Evolutionary conservation across 768 basidiomycete species (phyloP).

Genomic region (Agrocybe pediades): DNA sequence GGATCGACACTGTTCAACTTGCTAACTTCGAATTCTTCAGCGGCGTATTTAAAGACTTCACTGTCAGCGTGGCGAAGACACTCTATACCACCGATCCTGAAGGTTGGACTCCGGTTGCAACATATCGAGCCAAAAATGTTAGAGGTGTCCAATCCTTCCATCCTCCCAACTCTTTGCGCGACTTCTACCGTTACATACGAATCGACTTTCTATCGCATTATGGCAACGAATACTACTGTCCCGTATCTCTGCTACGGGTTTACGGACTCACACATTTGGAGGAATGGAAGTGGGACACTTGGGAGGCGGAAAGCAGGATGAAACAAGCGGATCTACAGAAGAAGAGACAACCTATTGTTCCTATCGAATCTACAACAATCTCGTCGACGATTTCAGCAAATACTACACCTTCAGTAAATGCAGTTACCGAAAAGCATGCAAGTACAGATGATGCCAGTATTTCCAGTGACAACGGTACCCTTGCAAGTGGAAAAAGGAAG

Average conservation of each 20-base stretch:
- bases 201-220: slow-evolving; percentile 95
- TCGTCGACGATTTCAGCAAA: not conserved
- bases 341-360: slow-evolving; percentile 17
- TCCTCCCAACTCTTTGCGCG: slow-evolving; percentile 66
- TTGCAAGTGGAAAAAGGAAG: not conserved
- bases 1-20: slow-evolving; percentile 94
- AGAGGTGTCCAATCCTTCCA: slow-evolving; percentile 92
- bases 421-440: not conserved
- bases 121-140: slow-evolving; percentile 84
- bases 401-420: not conserved
- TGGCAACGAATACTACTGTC: slow-evolving; percentile 95
- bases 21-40: slow-evolving; percentile 99
- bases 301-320: slow-evolving; percentile 69
- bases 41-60: slow-evolving; percentile 92
- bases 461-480: not conserved
- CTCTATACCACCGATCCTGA: slow-evolving; percentile 55
- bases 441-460: not conserved
- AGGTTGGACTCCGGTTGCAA: slow-evolving; percentile 75
- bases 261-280: slow-evolving; percentile 97
- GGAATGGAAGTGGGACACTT: slow-evolving; percentile 90
- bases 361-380: not conserved
- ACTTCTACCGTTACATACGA: slow-evolving; percentile 93
- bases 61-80: slow-evolving; percentile 84
- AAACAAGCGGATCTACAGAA: slow-evolving; percentile 41
- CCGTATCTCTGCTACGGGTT: slow-evolving; percentile 87